A percentile compares a stretch with the other conserved stretches of the same genome.
Evolutionary conservation across 768 basidiomycete genomes (phyloP).

Genomic region (Agaricus subrufescens): DNA sequence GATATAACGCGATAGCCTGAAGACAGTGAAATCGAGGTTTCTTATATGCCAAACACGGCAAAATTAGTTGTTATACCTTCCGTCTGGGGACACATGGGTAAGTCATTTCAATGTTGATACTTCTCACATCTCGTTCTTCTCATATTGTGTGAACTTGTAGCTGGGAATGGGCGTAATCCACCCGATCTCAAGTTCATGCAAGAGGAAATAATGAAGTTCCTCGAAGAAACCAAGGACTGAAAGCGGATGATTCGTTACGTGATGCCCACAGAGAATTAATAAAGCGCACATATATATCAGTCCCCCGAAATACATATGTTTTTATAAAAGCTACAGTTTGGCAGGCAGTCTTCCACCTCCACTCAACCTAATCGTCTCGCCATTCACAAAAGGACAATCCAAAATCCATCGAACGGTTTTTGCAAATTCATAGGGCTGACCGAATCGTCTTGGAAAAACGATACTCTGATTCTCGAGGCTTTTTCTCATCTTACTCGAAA

Average conservation of each 20-base stretch:
- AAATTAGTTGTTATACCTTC: slow-evolving; percentile 49
- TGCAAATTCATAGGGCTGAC: slow-evolving; percentile 45
- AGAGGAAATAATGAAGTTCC: slow-evolving; percentile 37
- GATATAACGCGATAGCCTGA: slow-evolving; percentile 37
- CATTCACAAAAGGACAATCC: slow-evolving; percentile 52
- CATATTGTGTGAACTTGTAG: slow-evolving; percentile 16
- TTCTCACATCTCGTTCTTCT: background rate
- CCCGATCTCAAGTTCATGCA: slow-evolving; percentile 39
- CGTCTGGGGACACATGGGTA: slow-evolving; percentile 56
- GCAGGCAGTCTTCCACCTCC: slow-evolving; percentile 37
- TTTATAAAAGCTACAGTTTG: slow-evolving; percentile 21
- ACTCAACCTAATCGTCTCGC: slow-evolving; percentile 44
- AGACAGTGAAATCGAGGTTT: slow-evolving; percentile 46
- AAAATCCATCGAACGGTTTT: slow-evolving; percentile 44
- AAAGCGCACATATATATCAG: background rate
- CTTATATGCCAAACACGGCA: slow-evolving; percentile 33
- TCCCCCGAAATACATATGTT: background rate
- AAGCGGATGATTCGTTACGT: background rate
- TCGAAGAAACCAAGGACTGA: slow-evolving; percentile 23
- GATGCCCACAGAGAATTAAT: background rate
- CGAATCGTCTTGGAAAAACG: slow-evolving; percentile 43
- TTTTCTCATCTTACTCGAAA: slow-evolving; percentile 30
- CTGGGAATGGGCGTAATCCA: slow-evolving; percentile 37
- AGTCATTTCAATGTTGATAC: slow-evolving; percentile 10
- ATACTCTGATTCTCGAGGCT: slow-evolving; percentile 35